Conservation (phyloP, 768 basidiomycete species). For the Pholiota microspora region DNA sequence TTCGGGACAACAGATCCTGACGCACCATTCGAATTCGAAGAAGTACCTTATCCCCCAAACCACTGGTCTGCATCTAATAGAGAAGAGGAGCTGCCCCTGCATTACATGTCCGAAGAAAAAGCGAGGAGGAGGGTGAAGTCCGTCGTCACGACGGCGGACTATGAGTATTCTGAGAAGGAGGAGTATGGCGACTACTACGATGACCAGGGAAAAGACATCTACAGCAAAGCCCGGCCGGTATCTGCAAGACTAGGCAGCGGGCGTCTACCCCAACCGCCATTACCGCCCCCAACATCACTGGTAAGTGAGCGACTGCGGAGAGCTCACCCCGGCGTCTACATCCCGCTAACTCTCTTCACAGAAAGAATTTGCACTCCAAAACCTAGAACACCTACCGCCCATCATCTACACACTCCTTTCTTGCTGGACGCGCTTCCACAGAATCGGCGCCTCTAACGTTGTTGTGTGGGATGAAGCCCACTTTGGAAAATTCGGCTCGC, state of each 20-base stretch:
- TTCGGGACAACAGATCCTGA: slow-evolving; percentile 58
- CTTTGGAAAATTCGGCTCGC: slow-evolving; percentile 98
- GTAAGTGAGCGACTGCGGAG: slow-evolving; percentile 33
- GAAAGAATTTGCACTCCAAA: slow-evolving; percentile 78
- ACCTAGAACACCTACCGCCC: slow-evolving; percentile 75
- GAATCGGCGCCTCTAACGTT: slow-evolving; percentile 79
- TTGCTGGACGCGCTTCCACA: slow-evolving; percentile 93
- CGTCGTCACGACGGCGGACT: slow-evolving; percentile 14
- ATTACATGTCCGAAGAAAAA: slow-evolving; percentile 65
- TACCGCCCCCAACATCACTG: slow-evolving; percentile 66
- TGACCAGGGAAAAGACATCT: slow-evolving; percentile 52
- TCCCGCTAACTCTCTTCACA: slow-evolving; percentile 24
- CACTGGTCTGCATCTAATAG: slow-evolving; percentile 23
- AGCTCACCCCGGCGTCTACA: slow-evolving; percentile 13
- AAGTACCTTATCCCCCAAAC: slow-evolving; percentile 55
- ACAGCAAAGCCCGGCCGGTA: slow-evolving; percentile 43
- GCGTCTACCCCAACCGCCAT: slow-evolving; percentile 53
- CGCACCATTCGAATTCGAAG: slow-evolving; percentile 70
- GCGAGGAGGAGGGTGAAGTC: slow-evolving; percentile 48
- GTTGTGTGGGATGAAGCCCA: slow-evolving; percentile 99
- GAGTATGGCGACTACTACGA: slow-evolving; percentile 33
- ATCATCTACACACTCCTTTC: slow-evolving; percentile 89
- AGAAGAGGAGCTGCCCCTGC: slow-evolving; percentile 48
- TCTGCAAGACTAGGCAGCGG: slow-evolving; percentile 52
- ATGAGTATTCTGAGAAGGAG: slow-evolving; percentile 25